Evolutionary conservation across 805 yeast genomes (phyloP).

Genomic region (Yamadazyma phyllophila): DNA sequence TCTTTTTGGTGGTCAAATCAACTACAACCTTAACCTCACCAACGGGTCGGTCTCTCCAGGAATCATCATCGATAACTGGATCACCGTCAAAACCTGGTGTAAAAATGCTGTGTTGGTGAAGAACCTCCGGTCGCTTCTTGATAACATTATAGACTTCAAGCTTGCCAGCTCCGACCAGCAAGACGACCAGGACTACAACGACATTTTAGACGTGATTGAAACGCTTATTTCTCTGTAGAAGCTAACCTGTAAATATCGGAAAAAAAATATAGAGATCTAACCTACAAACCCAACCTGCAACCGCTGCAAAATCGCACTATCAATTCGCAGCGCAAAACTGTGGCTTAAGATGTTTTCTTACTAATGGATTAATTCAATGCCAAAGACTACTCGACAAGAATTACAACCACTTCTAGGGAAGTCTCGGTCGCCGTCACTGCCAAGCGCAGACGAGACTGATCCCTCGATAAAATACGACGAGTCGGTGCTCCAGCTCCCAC

Average conservation of each 20-base stretch:
- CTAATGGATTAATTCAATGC: too few species aligned
- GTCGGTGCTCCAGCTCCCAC: slow-evolving; percentile 25
- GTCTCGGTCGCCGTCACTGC: background rate
- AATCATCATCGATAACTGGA: slow-evolving; percentile 82
- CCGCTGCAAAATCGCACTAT: too few species aligned
- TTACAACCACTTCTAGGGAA: background rate
- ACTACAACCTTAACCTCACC: slow-evolving; percentile 51
- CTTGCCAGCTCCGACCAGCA: slow-evolving; percentile 26
- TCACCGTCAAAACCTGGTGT: slow-evolving; percentile 90
- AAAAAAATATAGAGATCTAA: background rate
- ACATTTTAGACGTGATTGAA: slow-evolving; percentile 3
- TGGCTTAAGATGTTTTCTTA: too few species aligned
- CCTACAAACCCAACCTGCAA: too few species aligned
- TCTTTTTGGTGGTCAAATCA: slow-evolving; percentile 76
- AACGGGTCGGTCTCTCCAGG: slow-evolving; percentile 69
- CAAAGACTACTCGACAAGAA: too few species aligned
- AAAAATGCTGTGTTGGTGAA: slow-evolving; percentile 85
- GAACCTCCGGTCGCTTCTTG: slow-evolving; percentile 63
- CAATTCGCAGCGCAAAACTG: too few species aligned
- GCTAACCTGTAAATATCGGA: background rate
- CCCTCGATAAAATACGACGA: background rate
- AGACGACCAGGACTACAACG: slow-evolving; percentile 3
- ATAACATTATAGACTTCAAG: slow-evolving; percentile 61
- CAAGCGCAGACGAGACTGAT: background rate
- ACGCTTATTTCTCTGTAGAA: slow-evolving; percentile 3